phyloP scores from a whole-genome alignment of 768 basidiomycete species.

The Phylloporus sp. region DNA sequence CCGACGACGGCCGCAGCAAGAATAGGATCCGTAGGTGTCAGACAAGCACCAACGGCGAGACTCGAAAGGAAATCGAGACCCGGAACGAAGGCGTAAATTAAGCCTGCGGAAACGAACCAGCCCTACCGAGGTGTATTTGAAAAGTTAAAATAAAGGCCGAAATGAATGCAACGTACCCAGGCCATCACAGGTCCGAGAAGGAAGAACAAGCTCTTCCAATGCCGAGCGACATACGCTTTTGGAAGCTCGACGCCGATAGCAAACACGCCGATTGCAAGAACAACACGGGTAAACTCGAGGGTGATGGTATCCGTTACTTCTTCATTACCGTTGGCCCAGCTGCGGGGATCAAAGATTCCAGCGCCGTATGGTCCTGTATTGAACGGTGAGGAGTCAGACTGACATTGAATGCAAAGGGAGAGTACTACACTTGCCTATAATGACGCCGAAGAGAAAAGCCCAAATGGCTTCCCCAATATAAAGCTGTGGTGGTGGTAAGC shows the following conservation, averaged over 20 bases:
- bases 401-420: not conserved
- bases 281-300: constrained; percentile 84
- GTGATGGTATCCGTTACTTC: constrained; percentile 69
- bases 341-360: constrained; percentile 75
- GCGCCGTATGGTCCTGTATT: constrained; percentile 74
- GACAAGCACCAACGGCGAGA: constrained; percentile 86
- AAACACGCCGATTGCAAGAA: constrained; percentile 95
- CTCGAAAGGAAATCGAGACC: constrained; percentile 85
- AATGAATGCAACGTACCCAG: constrained; percentile 52
- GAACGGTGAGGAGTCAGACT: constrained; percentile 2
- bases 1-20: constrained; percentile 61
- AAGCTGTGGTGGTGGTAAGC: constrained; percentile 40
- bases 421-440: constrained; percentile 60
- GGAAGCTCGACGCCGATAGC: constrained; percentile 98
- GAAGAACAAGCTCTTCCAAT: constrained; percentile 88
- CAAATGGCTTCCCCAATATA: constrained; percentile 97
- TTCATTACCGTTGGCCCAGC: constrained; percentile 57
- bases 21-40: constrained; percentile 72
- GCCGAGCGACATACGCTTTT: constrained; percentile 89
- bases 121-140: constrained; percentile 47
- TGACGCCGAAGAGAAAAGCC: constrained; percentile 91
- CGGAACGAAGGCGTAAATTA: constrained; percentile 92
- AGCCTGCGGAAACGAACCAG: constrained; percentile 88
- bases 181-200: constrained; percentile 81
- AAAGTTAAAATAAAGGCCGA: constrained; percentile 1